These are phyloP conservation scores for Chrysoporthe puriensis DNA, from an alignment of 2,329 filamentous ascomycete genomes.

Conservation along the genomic window DNA sequence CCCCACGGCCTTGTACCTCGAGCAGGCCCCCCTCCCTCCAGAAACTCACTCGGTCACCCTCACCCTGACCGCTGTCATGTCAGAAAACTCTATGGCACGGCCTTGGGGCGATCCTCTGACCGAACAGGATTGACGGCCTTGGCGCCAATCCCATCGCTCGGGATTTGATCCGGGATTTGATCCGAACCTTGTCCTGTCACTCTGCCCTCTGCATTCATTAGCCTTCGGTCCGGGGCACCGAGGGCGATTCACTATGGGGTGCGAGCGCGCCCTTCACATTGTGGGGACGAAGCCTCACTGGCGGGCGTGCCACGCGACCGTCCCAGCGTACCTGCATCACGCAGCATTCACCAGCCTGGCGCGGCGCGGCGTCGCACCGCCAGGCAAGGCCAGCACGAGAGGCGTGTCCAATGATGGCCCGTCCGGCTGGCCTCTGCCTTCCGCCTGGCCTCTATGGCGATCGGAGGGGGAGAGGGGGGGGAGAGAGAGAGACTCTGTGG, in stretches of 20 bases:
- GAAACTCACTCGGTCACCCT: background rate
- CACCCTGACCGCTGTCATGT: background rate
- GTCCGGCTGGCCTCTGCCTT: too few relatives aligned
- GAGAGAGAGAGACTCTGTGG: background rate
- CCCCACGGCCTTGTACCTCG: slow-evolving; percentile 18
- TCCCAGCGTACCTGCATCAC: background rate
- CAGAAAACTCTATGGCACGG: slow-evolving; percentile 20
- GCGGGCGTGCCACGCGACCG: background rate
- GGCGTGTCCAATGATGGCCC: too few relatives aligned
- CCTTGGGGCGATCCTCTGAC: slow-evolving; percentile 20
- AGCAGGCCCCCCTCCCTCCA: background rate
- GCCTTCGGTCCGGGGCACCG: background rate
- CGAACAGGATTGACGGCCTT: slow-evolving; percentile 19
- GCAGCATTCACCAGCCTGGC: too few relatives aligned
- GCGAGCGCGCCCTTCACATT: background rate
- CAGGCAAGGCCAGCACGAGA: too few relatives aligned
- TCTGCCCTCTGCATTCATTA: too few relatives aligned
- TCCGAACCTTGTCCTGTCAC: slow-evolving; percentile 17
- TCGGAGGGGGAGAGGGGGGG: background rate
- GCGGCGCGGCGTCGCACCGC: too few relatives aligned
- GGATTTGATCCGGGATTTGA: slow-evolving; percentile 27
- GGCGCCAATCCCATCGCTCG: slow-evolving; percentile 20
- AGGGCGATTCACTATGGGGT: background rate
- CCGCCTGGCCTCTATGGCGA: too few relatives aligned
- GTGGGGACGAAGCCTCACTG: background rate